Conservation (phyloP, 176 grass and related monocot genomes). For the Raddia guianensis region DNA sequence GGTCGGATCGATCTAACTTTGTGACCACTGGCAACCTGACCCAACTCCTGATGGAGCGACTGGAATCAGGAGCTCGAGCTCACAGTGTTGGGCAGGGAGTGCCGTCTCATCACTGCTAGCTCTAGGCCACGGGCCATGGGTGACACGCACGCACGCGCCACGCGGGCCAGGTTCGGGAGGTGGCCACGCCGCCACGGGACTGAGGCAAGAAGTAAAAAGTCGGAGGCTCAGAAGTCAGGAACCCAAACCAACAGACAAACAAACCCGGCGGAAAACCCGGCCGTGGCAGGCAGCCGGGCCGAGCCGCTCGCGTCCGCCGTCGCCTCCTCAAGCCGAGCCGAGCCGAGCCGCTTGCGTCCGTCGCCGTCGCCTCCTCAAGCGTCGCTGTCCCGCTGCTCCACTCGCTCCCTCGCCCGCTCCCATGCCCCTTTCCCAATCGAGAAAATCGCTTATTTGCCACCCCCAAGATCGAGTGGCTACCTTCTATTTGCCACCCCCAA, state of each 20-base stretch:
- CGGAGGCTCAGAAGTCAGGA: no score
- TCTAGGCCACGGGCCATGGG: neutral
- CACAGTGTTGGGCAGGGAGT: neutral
- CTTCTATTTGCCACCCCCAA: no score
- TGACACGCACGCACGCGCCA: neutral
- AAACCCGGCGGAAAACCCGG: slow-evolving; percentile 49
- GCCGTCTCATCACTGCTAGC: neutral
- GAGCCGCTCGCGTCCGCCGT: slow-evolving; percentile 4
- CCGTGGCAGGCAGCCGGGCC: slow-evolving; percentile 34
- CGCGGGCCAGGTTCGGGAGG: neutral
- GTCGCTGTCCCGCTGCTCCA: slow-evolving; percentile 14
- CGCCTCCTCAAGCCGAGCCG: no score
- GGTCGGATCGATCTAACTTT: no score
- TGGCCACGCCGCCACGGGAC: neutral
- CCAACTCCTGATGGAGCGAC: no score
- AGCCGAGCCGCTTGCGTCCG: neutral
- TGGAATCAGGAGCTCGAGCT: neutral
- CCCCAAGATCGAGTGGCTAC: no score
- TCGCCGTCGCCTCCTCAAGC: neutral
- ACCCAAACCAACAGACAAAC: slow-evolving; percentile 18
- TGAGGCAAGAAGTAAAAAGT: neutral
- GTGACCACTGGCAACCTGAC: no score
- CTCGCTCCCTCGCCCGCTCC: neutral
- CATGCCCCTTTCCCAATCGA: slow-evolving; percentile 28
- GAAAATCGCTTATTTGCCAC: no score